Base-by-base conservation (phyloP, 208 protist genomes). In the Jaenimonas drosophilae region DNA sequence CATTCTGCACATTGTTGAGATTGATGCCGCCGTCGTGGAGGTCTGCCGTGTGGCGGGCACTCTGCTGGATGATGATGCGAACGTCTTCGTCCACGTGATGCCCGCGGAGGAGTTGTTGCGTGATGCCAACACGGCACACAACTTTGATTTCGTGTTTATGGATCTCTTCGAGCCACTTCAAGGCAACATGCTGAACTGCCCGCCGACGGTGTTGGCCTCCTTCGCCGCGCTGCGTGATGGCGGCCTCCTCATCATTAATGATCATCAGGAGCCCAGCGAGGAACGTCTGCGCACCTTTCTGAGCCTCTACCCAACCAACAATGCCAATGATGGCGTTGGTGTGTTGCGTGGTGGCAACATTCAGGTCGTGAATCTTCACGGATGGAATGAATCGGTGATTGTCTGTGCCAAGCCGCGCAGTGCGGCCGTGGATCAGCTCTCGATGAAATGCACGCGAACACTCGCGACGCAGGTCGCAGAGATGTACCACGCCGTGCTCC, bases 341-440 rank as follows among this genome's bases (percentile, higher is more conserved):
- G n/a, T n/a, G n/a, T n/a, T n/a, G n/a, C 75, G 79, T 7, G 44
- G 60, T 20, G 60, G 60, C 12, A 77, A 79, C 36, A 69, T 89
- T 25, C 72, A 81, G 26, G 64, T 66, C 24, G 71, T 89, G 5
- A 89, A 89, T 33, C 30, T 89, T 49, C 70, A 60, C 36, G 79
- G 79, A 2, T 89, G 74, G 75, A 82, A 76, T 23, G 79, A 89
- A 44, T 80, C 75, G 38, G 64, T 89, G 7, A 61, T 84, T 4
- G 58, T 72, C 11, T 74, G 69, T 42, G 61, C 67, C n/a, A 62
- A 67, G 43, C 47, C 60, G 0, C 65, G 69, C 25, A 31, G 61
- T 25, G 20, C 49, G n/a, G 28, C 9, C 17, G 56, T 49, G 0
- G 64, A 73, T 31, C 34, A 29, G 1, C 17, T 41, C 40, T 41